These are phyloP conservation scores for Abrus precatorius DNA, from an alignment of 306 rosid genomes.

Conservation along the genomic window DNA sequence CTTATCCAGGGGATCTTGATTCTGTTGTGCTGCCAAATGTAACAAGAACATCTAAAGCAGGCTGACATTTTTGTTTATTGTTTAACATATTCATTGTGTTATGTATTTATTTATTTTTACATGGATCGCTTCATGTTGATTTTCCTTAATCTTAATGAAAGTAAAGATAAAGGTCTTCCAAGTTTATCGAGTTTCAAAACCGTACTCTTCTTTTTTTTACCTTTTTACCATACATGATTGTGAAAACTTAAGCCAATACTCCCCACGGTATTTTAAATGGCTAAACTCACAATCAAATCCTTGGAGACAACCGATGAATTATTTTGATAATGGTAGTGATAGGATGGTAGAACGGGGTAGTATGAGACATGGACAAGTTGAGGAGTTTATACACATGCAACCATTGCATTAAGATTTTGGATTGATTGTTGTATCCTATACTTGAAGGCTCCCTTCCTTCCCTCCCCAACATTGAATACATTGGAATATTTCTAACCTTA, in stretches of 20 bases:
- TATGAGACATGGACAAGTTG: too few species aligned
- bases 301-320: too few species aligned
- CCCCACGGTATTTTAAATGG: background rate
- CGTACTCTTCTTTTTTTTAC: background rate
- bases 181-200: slow-evolving; percentile 15
- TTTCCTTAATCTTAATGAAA: slow-evolving; percentile 41
- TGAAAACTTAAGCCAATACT: background rate
- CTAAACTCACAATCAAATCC: background rate
- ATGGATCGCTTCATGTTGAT: slow-evolving; percentile 36
- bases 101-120: slow-evolving; percentile 37
- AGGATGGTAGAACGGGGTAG: too few species aligned
- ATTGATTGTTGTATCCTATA: too few species aligned
- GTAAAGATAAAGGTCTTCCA: slow-evolving; percentile 2
- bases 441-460: too few species aligned
- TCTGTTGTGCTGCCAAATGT: slow-evolving; percentile 77
- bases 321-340: too few species aligned
- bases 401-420: too few species aligned
- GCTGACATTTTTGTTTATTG: slow-evolving; percentile 60
- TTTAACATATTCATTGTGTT: slow-evolving; percentile 38
- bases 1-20: slow-evolving; percentile 80
- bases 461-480: too few species aligned
- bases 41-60: slow-evolving; percentile 91
- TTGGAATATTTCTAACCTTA: too few species aligned
- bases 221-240: background rate
- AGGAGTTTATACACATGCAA: too few species aligned